These are phyloP conservation scores for Cyclospora cayetanensis DNA, from an alignment of 169 alveolate genomes.

Conservation along the genomic window DNA sequence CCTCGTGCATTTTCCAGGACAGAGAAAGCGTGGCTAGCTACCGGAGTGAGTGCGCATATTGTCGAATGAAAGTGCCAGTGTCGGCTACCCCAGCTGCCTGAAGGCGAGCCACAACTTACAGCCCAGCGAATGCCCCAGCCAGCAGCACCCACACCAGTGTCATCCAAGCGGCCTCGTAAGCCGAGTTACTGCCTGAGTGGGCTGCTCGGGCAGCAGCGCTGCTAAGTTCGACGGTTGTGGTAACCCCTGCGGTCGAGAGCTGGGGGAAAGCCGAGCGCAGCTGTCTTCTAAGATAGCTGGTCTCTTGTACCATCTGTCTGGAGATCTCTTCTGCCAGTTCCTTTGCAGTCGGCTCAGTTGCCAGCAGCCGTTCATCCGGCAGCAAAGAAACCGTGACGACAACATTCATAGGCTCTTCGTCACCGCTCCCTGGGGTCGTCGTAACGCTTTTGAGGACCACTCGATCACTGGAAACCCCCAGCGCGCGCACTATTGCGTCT, in stretches of 20 bases:
- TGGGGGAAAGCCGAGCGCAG: slow-evolving; percentile 1
- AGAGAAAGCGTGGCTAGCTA: no score
- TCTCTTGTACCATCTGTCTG: background rate
- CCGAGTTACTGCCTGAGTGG: no score
- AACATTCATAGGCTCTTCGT: background rate
- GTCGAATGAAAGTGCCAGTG: no score
- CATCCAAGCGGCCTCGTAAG: no score
- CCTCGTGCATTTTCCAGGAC: no score
- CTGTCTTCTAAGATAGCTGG: background rate
- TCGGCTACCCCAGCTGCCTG: no score
- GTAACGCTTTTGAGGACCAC: background rate
- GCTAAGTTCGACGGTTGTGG: no score
- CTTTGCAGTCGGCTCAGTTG: background rate
- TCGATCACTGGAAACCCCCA: background rate
- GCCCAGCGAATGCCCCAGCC: no score
- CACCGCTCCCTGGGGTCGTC: background rate
- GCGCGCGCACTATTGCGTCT: slow-evolving; percentile 6
- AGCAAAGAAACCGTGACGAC: background rate
- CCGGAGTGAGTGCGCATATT: no score
- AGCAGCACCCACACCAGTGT: no score
- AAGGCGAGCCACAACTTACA: no score
- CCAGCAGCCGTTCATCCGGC: background rate
- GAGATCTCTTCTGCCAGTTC: background rate
- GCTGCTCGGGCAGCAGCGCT: no score
- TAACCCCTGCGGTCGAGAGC: background rate